Base-by-base conservation (phyloP, 2,329 filamentous ascomycete species). In the Basipetospora chlamydospora region DNA sequence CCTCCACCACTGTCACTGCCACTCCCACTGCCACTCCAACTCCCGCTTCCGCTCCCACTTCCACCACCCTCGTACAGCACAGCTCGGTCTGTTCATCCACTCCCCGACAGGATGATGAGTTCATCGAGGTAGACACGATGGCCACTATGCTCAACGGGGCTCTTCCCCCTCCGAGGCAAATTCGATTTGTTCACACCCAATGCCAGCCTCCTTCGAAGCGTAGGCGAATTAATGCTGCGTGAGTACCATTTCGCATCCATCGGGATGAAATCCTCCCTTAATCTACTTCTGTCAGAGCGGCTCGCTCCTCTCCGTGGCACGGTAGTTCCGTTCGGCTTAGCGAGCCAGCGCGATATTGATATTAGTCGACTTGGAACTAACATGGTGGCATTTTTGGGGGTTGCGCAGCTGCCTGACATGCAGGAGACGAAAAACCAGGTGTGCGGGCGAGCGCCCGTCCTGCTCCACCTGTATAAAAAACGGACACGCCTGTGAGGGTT, bases 141-240 rank as follows among this genome's bases (percentile, higher is more conserved):
- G 57, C 62, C 44, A 59, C 61, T 39, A 51, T 61, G 47, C 54
- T 59, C 47, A 63, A 63, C 47, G 50, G 50, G 26, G 32, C 21
- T 3, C 28, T 46, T 42, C 59, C 64, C 40, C 55, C 61, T 31
- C 66, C 60, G 39, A 74, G 70, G 54, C 67, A 70, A 53, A 82
- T 84, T 46, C 78, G 81, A 47, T 88, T 87, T 54, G 81, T 88
- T 47, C 81, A 84, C 44, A 85, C 78, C 49, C 80, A 86, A 58
- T 81, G 82, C 43, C 79, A 83, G 45, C 82, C 82, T 33, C 80
- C 82, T 42, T 78, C 79, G 18, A 88, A 87, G 58, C 67, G 81
- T 47, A 70, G 82, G 51, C 69, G 82, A 48, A 82, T 88, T 50
- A 84, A 78, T 58, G 78, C 81, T 49, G 82, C 82, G 73, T 82